Conservation (phyloP, 2,329 filamentous ascomycete genomes). For the Cladobotryum protrusum region DNA sequence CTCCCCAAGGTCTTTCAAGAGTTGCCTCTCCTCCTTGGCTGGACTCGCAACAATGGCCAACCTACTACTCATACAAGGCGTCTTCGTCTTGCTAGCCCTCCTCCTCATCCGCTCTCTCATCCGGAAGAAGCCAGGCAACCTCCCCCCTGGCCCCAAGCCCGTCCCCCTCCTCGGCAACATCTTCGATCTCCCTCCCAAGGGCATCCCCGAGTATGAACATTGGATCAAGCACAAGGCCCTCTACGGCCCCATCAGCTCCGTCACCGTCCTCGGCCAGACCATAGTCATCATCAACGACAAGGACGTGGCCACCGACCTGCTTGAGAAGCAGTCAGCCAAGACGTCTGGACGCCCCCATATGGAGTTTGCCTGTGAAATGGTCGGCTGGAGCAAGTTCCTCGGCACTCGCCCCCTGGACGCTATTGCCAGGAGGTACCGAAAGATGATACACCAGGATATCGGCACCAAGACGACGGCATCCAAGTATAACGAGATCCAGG, state of each 20-base stretch:
- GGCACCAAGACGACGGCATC: neutral
- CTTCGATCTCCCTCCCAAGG: constrained; percentile 34
- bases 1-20: too few species aligned
- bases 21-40: too few species aligned
- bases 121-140: neutral
- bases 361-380: neutral
- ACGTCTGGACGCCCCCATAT: constrained; percentile 11
- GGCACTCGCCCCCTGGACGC: neutral
- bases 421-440: neutral
- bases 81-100: neutral
- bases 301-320: constrained; percentile 26
- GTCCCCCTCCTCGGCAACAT: constrained; percentile 40
- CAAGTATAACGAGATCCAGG: constrained; percentile 3
- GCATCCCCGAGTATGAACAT: constrained; percentile 23
- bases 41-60: too few species aligned
- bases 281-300: constrained; percentile 34
- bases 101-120: neutral
- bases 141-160: constrained; percentile 22
- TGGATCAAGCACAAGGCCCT: constrained; percentile 28
- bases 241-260: constrained; percentile 22
- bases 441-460: neutral
- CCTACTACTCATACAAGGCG: neutral
- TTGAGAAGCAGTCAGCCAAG: constrained; percentile 27
- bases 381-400: neutral
- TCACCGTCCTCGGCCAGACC: constrained; percentile 22